These are phyloP conservation scores for Rhodamnia rubescens DNA, from an alignment of 345 rosid species.

Conservation along the genomic window DNA sequence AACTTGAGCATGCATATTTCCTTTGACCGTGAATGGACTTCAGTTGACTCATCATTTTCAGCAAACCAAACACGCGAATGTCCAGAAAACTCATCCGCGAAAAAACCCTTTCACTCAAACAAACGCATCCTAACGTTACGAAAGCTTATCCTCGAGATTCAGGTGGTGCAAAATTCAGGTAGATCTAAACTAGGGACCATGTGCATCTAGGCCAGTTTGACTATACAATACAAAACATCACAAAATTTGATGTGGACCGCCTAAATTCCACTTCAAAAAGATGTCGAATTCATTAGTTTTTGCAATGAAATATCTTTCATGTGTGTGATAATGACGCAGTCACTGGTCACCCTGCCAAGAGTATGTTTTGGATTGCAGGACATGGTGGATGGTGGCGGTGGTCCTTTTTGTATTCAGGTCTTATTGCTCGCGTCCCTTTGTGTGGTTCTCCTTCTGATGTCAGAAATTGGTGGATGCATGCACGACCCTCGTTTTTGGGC, in stretches of 20 bases:
- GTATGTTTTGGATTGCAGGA: background rate
- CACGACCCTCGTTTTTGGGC: background rate
- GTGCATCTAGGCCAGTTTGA: background rate
- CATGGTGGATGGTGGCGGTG: background rate
- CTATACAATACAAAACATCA: background rate
- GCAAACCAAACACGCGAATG: background rate
- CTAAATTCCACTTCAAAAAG: background rate
- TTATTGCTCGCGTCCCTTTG: background rate
- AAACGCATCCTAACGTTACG: background rate
- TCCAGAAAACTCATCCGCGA: background rate
- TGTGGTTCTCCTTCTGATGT: background rate
- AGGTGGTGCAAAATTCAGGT: background rate
- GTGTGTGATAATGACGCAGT: background rate
- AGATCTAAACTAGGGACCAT: background rate
- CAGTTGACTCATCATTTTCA: background rate
- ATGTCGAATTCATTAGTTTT: background rate
- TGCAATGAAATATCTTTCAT: background rate
- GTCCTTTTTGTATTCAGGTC: background rate
- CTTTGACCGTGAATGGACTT: rapidly evolving
- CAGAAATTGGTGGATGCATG: background rate
- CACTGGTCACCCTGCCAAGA: background rate
- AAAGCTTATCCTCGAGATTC: background rate
- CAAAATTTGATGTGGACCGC: background rate
- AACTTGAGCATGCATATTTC: background rate
- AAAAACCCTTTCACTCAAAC: background rate